phyloP scores from a whole-genome alignment of 495 filamentous ascomycete genomes.

The Glonium stellatum region DNA sequence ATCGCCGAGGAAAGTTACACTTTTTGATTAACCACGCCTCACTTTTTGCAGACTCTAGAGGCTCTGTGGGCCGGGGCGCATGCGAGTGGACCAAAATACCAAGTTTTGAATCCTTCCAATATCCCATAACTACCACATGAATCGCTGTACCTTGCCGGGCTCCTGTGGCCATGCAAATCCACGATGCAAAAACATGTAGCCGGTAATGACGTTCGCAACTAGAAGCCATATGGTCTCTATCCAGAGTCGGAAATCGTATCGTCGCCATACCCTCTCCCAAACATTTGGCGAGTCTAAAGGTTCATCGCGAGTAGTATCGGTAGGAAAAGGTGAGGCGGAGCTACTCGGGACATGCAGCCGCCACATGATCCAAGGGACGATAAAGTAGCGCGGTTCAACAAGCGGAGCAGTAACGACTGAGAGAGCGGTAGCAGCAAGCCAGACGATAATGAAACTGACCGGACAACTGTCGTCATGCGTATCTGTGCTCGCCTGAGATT shows the following conservation, averaged over 20 bases:
- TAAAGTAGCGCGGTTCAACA: conserved; percentile 91
- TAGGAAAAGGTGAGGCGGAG: conserved; percentile 8
- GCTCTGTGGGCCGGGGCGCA: too few species aligned
- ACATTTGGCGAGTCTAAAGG: not conserved
- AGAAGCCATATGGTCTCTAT: conserved; percentile 77
- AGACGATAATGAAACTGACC: conserved; percentile 57
- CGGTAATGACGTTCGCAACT: conserved; percentile 61
- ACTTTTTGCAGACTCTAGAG: conserved; percentile 32
- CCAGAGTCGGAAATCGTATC: conserved; percentile 44
- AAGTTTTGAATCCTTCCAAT: not conserved
- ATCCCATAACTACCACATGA: conserved; percentile 68
- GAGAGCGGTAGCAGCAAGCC: conserved; percentile 62
- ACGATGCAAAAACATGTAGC: conserved; percentile 72
- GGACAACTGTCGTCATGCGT: conserved; percentile 32
- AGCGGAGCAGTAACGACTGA: conserved; percentile 82
- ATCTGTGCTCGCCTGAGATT: conserved; percentile 32
- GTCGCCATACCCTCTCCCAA: not conserved
- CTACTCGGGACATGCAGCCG: conserved; percentile 62
- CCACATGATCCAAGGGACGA: conserved; percentile 93
- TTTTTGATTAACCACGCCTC: conserved; percentile 31
- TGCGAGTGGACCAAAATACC: conserved; percentile 17
- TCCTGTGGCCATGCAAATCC: conserved; percentile 80
- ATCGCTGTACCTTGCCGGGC: conserved; percentile 72
- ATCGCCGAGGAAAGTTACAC: not conserved
- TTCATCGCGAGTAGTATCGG: not conserved